Base-by-base conservation (phyloP, 495 filamentous ascomycete species). In the Lichina pygmaea region DNA sequence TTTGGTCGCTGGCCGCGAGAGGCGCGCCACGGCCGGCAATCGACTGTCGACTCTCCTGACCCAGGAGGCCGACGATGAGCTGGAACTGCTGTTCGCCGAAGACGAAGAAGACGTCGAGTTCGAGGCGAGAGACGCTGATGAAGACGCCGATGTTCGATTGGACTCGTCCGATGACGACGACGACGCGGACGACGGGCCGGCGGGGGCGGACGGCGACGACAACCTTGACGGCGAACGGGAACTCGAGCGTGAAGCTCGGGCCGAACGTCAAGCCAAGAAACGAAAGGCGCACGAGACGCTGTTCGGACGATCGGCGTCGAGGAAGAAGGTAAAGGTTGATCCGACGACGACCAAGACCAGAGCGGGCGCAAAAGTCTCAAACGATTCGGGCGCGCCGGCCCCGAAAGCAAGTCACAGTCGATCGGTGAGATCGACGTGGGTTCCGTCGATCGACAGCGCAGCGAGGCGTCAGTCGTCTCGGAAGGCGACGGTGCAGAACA, bases 101-200 rank as follows among this genome's bases (percentile, higher is more conserved):
- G 77, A 84, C 47, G 84, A 86, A 49, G 75, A 91, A 46, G 85
- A 93, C 51, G 75, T 75, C 9, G 81, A 81, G 10, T 89, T 84
- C 24, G 47, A 47, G 33, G 57, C 50, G 50, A 74, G 60, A 31
- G 76, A 74, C 15, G 62, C 61, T n/a, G 77, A 77, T 43, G 71
- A 69, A 3, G 57, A 55, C 16, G 77, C 73, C 13, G 86, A 94
- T 50, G 72, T 77, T 52, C 72, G 74, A 32, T 71, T 93, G 54
- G 82, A 86, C 39, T 86, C 78, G 12, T 85, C 80, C 6, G 36
- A 39, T 39, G 42, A 43, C 16, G 46, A 48, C 11, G 81, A 85
- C 49, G 78, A 81, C 34, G 77, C 80, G 24, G 73, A 81, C 47
- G 73, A 83, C 48, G 80, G 76, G 33, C 77, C 75, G 8, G 70